phyloP scores from a whole-genome alignment of 148 eudicot genomes.

The Chenopodium quinoa region DNA sequence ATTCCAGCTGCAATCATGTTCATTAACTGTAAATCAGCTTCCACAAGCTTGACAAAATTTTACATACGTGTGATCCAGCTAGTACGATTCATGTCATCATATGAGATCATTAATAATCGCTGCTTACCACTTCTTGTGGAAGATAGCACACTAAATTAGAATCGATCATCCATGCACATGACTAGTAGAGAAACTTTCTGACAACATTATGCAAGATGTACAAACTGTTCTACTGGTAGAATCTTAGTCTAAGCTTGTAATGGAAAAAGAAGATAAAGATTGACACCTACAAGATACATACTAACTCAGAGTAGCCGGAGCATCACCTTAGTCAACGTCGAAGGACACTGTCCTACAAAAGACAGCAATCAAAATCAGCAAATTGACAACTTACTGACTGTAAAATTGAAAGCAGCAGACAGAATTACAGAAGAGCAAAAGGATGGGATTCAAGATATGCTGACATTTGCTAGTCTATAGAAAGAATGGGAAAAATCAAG shows the following conservation, averaged over 20 bases:
- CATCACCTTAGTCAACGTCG: slow-evolving; percentile 15
- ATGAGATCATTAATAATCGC: too few species aligned
- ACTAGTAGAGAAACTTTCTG: neutral
- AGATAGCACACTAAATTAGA: neutral
- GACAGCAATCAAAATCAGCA: neutral
- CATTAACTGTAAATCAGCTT: neutral
- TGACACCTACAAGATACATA: neutral
- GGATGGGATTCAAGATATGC: neutral
- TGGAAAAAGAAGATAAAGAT: neutral
- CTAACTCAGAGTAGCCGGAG: neutral
- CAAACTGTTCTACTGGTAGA: slow-evolving; percentile 7
- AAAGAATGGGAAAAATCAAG: neutral
- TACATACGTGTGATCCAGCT: neutral
- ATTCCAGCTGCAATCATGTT: neutral
- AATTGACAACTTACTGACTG: neutral
- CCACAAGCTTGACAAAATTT: neutral
- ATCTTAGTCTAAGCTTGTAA: neutral
- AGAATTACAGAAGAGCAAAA: neutral
- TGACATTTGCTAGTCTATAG: neutral
- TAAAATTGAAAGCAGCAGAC: too few species aligned
- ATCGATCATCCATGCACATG: neutral
- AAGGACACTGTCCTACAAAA: slow-evolving; percentile 28
- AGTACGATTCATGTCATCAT: neutral
- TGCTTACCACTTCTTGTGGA: neutral
- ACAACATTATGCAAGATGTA: slow-evolving; percentile 15